Evolutionary conservation across 2,329 filamentous ascomycete genomes (phyloP), one percentile per base, ranked within the genome.

Genomic region (Setomelanomma holmii): DNA sequence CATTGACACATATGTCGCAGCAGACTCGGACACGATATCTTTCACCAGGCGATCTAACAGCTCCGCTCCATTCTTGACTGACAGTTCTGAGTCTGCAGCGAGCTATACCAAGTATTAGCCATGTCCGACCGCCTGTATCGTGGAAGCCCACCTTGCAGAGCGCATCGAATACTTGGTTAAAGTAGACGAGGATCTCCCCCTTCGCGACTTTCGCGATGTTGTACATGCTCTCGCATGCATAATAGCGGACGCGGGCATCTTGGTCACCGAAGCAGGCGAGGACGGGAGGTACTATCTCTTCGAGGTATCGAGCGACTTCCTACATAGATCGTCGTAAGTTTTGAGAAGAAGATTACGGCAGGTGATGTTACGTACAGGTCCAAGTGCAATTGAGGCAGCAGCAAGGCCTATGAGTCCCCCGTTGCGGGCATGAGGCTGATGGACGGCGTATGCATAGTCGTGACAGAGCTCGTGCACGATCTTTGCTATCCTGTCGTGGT

Each of bases 201-300:
- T 99, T 99, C 55, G 93, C 95, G 41, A 99, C 95, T 78, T 99
- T 99, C 70, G 95, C 93, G 71, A 99, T 99, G 76, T 99, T 99
- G 79, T 99, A 99, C 95, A 99, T 99, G 75, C 93, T 96, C 80
- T 99, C 95, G 78, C 95, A 99, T 20, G 95, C 95, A 78, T 99
- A 99, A 76, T 99, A 99, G 60, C 95, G 86, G 24, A 98, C 95
- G 52, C 95, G 86, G 22, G 95, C 93, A 88, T 99, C 95, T 79
- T 98, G 95, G 66, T 99, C 96, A 51, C 90, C 91, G 76, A 99
- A 99, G 80, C 96, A 99, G 45, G 95, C 95, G 40, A 99, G 84
- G 4, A 99, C 95, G 3, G 96, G 96, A 40, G 93, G 93, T 0
- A 99, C 93, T 64, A 99, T 98, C 66, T 93, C 89, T 71, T 92